Evolutionary conservation across 306 rosid species (phyloP).

Genomic region (Pyrus communis): DNA sequence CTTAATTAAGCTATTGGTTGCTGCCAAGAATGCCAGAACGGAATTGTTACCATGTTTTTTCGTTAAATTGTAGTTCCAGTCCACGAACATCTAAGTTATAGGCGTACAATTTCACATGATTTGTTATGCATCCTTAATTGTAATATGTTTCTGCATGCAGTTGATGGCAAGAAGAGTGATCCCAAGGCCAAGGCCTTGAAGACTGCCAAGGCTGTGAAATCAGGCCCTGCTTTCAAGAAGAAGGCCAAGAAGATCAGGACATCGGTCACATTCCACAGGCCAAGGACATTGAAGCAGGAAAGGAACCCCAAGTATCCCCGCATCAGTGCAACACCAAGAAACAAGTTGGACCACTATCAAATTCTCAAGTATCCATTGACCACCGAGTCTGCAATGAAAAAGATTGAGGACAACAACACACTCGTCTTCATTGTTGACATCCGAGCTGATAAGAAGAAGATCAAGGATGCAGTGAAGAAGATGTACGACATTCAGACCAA

Average conservation of each 20-base stretch:
- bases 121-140: not conserved
- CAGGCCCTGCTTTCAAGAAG: slow-evolving; percentile 66
- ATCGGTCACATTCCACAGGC: slow-evolving; percentile 77
- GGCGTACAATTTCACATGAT: too few species aligned
- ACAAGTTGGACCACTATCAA: slow-evolving; percentile 86
- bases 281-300: slow-evolving; percentile 65
- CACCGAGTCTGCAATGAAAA: slow-evolving; percentile 90
- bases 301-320: slow-evolving; percentile 86
- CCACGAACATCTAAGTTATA: not conserved
- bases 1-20: too few species aligned
- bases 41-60: too few species aligned
- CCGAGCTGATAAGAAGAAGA: slow-evolving; percentile 81
- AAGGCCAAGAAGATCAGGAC: slow-evolving; percentile 81
- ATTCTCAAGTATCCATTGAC: slow-evolving; percentile 75
- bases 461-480: slow-evolving; percentile 82
- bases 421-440: slow-evolving; percentile 76
- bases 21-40: not conserved
- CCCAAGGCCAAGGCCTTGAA: slow-evolving; percentile 85
- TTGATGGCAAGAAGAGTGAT: slow-evolving; percentile 47
- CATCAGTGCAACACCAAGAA: slow-evolving; percentile 75
- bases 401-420: slow-evolving; percentile 90
- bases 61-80: not conserved
- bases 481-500: slow-evolving; percentile 90
- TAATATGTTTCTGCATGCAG: slow-evolving; percentile 21
- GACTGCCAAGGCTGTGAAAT: slow-evolving; percentile 86